Evolutionary conservation across 169 alveolate genomes (phyloP), one percentile per base, ranked within the genome.

Genomic region (Plasmodium relictum): DNA sequence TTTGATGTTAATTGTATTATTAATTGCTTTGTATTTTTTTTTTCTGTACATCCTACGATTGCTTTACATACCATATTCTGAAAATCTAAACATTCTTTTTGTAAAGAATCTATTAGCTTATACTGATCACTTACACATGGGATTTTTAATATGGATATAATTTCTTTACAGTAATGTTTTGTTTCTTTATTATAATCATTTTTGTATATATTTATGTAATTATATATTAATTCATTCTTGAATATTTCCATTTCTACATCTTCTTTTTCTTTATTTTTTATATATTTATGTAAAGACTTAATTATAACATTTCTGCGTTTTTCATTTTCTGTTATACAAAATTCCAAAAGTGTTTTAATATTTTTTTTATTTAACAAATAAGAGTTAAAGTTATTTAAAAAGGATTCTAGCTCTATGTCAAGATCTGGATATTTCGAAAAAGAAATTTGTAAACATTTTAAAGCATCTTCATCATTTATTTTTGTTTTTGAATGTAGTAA

Each of bases 401-500:
- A 86, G 18, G 92, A 86, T 63, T 69, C 86, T 16, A 86, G 74
- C 10, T 86, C 92, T 22, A 61, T 54, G 50, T 71, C 87, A 31
- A 86, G 8, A 58, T 86, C 92, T 24, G 73, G 66, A 26, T 70
- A 86, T 63, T 86, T 86, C 0, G 52, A 80, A 71, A 59, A 86
- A 26, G 78, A 59, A 48, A 86, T 86, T 70, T 86, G 76, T 39
- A 86, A 70, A 44, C 92, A 86, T 54, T 86, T 86, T 16, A 86
- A 16, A 0, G 87, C 87, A 70, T 86, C 92, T 45, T 61, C 92
- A 45, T 71, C 88, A 61, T 86, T 71, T 42, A 86, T 86, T 39
- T 69, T n/a, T 0, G 92, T 86, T 52, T 52, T 86, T 24, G 87
- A 42, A 22, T 26, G 7, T 2, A 86, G 48, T 45, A 86, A 73